Evolutionary conservation across 192 early-diverging fungal species (phyloP), one percentile per base, ranked within the genome.

Genomic region (Backusella westeae): DNA sequence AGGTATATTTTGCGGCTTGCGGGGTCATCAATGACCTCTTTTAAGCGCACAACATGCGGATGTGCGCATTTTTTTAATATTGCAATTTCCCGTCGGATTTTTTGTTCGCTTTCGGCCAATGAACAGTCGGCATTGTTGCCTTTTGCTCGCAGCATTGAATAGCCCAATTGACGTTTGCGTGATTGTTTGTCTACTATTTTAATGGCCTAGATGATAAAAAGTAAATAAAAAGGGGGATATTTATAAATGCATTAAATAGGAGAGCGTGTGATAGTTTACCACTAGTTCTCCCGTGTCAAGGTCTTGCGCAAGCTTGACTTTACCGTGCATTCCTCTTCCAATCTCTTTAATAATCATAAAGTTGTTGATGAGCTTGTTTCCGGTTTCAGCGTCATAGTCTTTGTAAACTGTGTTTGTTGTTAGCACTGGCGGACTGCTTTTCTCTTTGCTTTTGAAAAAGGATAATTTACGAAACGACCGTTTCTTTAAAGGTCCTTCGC

Each of bases 1-100:
- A 99, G 83, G 84, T 98, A 99, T 46, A 99, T 97, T 73, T 97
- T 97, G 21, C 93, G 89, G 39, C 91, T 91, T 36, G 83, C 86
- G 1, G 95, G 96, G 81, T 97, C 96, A 84, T 99, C 97, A 73
- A 99, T 98, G 49, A 99, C 96, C 81, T 98, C 97, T 56, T 87
- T 86, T 70, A 99, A 83, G 17, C 88, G 85, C 23, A 99, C 96
- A 19, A 99, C 91, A 81, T 99, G 90, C 8, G 95, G 95, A 71
- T 99, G 97, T 29, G 86, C 83, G 80, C 95, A 96, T 81, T 97
- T 98, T 86, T 98, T 97, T 72, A 99, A 85, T 52, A 99, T 98
- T 8, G 96, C 96, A 73, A 99, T 96, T 81, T 99, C 97, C 52
- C 93, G 87, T 79, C 94, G 92, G 76, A 99, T 95, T 82, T 97